These are phyloP conservation scores for Coffea canephora DNA, from an alignment of 257 asterid species.

Conservation along the genomic window DNA sequence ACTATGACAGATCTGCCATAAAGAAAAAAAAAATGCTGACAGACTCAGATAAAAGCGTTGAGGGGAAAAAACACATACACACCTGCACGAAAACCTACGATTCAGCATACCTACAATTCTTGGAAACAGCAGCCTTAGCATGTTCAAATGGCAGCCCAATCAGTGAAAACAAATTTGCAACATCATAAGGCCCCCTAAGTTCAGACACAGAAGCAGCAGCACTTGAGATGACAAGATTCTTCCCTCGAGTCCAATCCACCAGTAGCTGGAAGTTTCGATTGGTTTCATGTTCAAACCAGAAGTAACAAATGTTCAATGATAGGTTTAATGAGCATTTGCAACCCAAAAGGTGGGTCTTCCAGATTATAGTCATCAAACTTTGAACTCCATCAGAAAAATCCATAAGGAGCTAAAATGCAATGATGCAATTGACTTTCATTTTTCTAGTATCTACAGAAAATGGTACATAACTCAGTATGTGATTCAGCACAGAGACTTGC, in stretches of 20 bases:
- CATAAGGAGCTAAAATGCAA: not conserved
- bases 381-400: not conserved
- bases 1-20: constrained; percentile 64
- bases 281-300: not conserved
- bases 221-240: constrained; percentile 68
- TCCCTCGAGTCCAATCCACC: constrained; percentile 91
- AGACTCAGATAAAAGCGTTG: not conserved
- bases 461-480: not conserved
- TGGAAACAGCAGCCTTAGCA: constrained; percentile 85
- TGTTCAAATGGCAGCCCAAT: constrained; percentile 69
- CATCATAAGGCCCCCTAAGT: constrained; percentile 86
- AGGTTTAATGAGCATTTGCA: not conserved
- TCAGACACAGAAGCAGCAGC: constrained; percentile 74
- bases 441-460: not conserved
- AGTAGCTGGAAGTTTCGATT: constrained; percentile 55
- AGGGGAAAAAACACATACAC: constrained; percentile 3
- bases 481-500: not conserved
- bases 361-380: not conserved
- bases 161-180: constrained; percentile 65
- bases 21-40: not conserved
- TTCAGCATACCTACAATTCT: constrained; percentile 65
- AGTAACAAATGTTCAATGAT: constrained; percentile 10
- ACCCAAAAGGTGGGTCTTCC: not conserved
- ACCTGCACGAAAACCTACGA: constrained; percentile 12
- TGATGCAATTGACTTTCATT: not conserved